phyloP scores from a whole-genome alignment of 192 early-diverging fungal species.

The Dissophora ornata region DNA sequence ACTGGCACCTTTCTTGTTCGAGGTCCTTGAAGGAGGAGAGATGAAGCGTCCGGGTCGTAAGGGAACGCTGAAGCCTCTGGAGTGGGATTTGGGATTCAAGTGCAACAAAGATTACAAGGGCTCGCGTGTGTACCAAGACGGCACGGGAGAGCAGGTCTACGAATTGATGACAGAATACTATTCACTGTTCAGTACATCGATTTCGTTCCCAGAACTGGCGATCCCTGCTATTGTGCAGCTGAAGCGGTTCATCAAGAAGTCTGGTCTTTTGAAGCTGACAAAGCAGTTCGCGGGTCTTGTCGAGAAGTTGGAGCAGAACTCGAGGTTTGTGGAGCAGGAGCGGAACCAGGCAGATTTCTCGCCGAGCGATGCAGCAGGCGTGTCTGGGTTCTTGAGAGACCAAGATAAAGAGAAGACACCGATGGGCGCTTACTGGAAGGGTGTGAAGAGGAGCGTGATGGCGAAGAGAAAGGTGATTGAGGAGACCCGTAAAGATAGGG shows the following conservation, averaged over 20 bases:
- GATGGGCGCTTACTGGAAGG: slow-evolving; percentile 49
- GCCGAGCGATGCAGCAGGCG: slow-evolving; percentile 61
- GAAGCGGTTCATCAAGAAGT: slow-evolving; percentile 86
- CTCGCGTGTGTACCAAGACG: slow-evolving; percentile 86
- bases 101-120: slow-evolving; percentile 86
- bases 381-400: slow-evolving; percentile 39
- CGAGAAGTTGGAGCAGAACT: slow-evolving; percentile 89
- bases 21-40: slow-evolving; percentile 83
- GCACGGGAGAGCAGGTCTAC: slow-evolving; percentile 84
- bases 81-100: slow-evolving; percentile 82
- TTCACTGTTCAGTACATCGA: slow-evolving; percentile 75
- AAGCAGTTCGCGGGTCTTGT: slow-evolving; percentile 86
- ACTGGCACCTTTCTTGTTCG: slow-evolving; percentile 84
- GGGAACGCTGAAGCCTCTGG: slow-evolving; percentile 86
- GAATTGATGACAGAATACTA: slow-evolving; percentile 81
- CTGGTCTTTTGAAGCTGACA: slow-evolving; percentile 79
- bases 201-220: slow-evolving; percentile 95
- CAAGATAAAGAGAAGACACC: slow-evolving; percentile 54
- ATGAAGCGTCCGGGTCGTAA: slow-evolving; percentile 76
- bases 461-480: slow-evolving; percentile 53
- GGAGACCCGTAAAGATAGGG: slow-evolving; percentile 45
- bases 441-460: slow-evolving; percentile 43
- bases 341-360: slow-evolving; percentile 75
- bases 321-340: slow-evolving; percentile 77
- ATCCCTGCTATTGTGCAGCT: slow-evolving; percentile 89